Evolutionary conservation across 2,329 filamentous ascomycete genomes (phyloP).

Genomic region (Pseudogymnoascus sp.): DNA sequence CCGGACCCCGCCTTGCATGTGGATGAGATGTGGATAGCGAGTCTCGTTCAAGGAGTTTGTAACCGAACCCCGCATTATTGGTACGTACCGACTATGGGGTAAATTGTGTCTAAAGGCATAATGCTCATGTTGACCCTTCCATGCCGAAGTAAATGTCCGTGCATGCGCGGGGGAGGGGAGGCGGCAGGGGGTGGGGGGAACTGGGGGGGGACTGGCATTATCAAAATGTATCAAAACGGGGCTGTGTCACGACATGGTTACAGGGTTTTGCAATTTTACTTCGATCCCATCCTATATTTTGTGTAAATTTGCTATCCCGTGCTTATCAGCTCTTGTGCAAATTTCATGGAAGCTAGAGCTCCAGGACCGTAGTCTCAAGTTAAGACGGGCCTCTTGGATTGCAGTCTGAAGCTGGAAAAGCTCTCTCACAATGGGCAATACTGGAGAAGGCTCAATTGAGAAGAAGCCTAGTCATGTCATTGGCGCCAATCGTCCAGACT

Average conservation of each 20-base stretch:
- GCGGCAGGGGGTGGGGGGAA: background rate
- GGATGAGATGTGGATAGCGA: background rate
- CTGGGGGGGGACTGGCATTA: background rate
- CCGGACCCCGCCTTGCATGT: conserved; percentile 2
- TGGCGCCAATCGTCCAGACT: background rate
- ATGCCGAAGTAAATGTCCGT: background rate
- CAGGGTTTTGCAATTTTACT: conserved; percentile 2
- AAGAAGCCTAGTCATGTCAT: background rate
- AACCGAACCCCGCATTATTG: background rate
- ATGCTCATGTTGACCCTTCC: background rate
- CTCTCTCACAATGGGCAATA: background rate
- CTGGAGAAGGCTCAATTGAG: background rate
- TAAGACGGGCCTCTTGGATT: background rate
- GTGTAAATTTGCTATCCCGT: background rate
- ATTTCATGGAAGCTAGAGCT: background rate
- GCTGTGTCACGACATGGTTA: background rate
- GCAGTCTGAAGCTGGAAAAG: background rate
- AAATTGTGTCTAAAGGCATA: background rate
- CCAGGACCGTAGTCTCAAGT: background rate
- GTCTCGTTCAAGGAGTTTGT: background rate
- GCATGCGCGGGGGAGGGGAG: background rate
- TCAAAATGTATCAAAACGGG: conserved; percentile 7
- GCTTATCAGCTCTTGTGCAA: conserved; percentile 6
- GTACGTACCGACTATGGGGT: background rate
- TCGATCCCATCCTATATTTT: background rate